Evolutionary conservation across 2,329 filamentous ascomycete genomes (phyloP).

Genomic region (Metarhizium sp.): DNA sequence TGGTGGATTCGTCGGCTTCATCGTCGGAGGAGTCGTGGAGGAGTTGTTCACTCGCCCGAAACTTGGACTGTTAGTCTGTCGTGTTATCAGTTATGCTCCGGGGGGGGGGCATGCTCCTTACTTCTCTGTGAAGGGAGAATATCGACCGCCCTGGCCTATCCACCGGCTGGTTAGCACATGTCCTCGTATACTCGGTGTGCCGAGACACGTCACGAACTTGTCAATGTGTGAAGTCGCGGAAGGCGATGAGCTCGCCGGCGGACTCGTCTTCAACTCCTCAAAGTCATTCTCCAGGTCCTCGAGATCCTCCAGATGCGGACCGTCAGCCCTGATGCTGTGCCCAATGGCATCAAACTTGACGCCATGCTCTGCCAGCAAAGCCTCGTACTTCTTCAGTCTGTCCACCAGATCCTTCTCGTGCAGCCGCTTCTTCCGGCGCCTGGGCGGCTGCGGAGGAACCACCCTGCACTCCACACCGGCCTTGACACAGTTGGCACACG

Average conservation of each 20-base stretch:
- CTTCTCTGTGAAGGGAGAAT: conserved; percentile 45
- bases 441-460: conserved; percentile 44
- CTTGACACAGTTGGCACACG: conserved; percentile 61
- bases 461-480: conserved; percentile 52
- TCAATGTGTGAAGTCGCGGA: conserved; percentile 15
- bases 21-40: conserved; percentile 47
- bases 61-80: conserved; percentile 24
- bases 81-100: not conserved
- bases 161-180: not conserved
- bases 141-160: conserved; percentile 19
- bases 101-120: conserved; percentile 16
- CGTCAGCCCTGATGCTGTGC: conserved; percentile 27
- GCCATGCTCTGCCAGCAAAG: conserved; percentile 53
- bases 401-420: conserved; percentile 63
- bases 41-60: conserved; percentile 37
- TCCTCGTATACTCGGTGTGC: not conserved
- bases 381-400: conserved; percentile 60
- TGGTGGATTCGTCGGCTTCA: conserved; percentile 40
- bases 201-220: conserved; percentile 5
- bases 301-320: conserved; percentile 35
- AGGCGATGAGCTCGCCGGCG: conserved; percentile 31
- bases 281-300: conserved; percentile 48
- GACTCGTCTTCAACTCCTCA: conserved; percentile 43
- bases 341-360: conserved; percentile 61
- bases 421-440: conserved; percentile 52